A percentile compares a stretch with the other conserved stretches of the same genome.
phyloP scores from a whole-genome alignment of 306 rosid species.

The Pueraria montana region DNA sequence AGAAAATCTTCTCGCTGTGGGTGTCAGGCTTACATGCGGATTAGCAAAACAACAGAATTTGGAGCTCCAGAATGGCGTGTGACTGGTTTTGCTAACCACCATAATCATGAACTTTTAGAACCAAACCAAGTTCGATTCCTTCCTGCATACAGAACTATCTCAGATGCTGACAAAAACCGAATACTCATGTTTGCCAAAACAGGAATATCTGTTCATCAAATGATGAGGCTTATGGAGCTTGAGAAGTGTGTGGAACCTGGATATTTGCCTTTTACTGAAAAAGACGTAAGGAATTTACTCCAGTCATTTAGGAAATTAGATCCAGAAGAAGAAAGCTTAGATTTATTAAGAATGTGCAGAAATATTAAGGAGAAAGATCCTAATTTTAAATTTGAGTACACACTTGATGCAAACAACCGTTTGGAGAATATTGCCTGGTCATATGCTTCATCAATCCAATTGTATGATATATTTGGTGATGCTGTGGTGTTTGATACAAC shows the following conservation, averaged over 20 bases:
- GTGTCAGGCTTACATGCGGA: conserved; percentile 93
- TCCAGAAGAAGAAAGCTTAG: conserved; percentile 88
- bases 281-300: conserved; percentile 93
- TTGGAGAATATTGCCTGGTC: conserved; percentile 96
- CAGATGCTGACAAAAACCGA: conserved; percentile 85
- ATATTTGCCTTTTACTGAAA: conserved; percentile 92
- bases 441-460: conserved; percentile 87
- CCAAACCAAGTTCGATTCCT: conserved; percentile 98
- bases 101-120: conserved; percentile 92
- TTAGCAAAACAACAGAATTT: conserved; percentile 86
- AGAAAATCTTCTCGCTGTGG: conserved; percentile 96
- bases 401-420: conserved; percentile 76
- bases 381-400: conserved; percentile 87
- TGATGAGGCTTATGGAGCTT: conserved; percentile 98
- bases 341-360: conserved; percentile 90
- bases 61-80: conserved; percentile 95
- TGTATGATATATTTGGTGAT: conserved; percentile 89
- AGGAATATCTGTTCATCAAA: conserved; percentile 97
- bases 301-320: conserved; percentile 92
- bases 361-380: conserved; percentile 90
- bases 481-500: conserved; percentile 94
- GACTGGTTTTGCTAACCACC: conserved; percentile 93
- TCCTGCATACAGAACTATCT: conserved; percentile 94
- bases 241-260: conserved; percentile 97
- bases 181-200: conserved; percentile 96